These are phyloP conservation scores for Cladochytrium replicatum DNA, from an alignment of 192 early-diverging fungal genomes.

Conservation along the genomic window DNA sequence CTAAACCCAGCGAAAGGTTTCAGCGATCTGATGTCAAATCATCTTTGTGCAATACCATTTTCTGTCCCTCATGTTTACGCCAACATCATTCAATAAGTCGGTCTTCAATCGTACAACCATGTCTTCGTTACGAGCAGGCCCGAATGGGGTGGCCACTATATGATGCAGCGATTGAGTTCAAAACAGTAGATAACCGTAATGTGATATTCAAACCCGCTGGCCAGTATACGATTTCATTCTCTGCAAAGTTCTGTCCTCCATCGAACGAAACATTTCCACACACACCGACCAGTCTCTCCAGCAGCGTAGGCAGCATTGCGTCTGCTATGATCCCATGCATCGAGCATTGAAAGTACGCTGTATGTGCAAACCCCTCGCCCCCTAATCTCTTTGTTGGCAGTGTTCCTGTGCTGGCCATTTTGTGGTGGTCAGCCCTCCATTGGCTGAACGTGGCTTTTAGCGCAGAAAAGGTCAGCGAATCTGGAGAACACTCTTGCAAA, in stretches of 20 bases:
- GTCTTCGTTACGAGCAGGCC: constrained; percentile 65
- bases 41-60: not conserved
- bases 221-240: constrained; percentile 59
- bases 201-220: constrained; percentile 37
- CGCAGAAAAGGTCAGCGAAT: too few relatives aligned
- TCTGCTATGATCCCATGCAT: constrained; percentile 42
- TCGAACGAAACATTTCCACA: constrained; percentile 46
- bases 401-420: too few relatives aligned
- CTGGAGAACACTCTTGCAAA: too few relatives aligned
- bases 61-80: not conserved
- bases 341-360: too few relatives aligned
- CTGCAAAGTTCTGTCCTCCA: constrained; percentile 39
- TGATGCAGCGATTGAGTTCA: not conserved
- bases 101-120: constrained; percentile 52
- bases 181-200: constrained; percentile 4
- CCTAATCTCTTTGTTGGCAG: too few relatives aligned
- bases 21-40: not conserved
- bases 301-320: constrained; percentile 36
- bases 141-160: constrained; percentile 54
- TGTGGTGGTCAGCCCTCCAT: too few relatives aligned
- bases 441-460: too few relatives aligned
- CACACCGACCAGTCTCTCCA: constrained; percentile 56
- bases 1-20: constrained; percentile 18
- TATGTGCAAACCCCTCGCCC: too few relatives aligned
- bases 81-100: constrained; percentile 14